Evolutionary conservation across 2,329 filamentous ascomycete genomes (phyloP).

Genomic region (Trichoderma breve): DNA sequence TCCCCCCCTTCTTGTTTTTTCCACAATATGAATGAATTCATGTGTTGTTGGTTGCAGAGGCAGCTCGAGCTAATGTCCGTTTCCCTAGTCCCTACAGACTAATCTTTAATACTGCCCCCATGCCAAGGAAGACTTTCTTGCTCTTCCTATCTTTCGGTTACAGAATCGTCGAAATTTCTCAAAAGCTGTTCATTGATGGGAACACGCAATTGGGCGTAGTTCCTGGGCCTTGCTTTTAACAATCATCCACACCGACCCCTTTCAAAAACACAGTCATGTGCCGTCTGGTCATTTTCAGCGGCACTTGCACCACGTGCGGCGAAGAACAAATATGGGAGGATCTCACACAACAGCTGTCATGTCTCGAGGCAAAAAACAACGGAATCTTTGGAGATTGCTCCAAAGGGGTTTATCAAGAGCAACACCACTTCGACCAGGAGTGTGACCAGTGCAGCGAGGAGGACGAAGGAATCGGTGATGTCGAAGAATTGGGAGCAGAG

Average conservation of each 20-base stretch:
- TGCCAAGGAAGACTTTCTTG: background rate
- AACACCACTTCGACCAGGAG: slow-evolving; percentile 49
- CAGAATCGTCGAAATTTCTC: background rate
- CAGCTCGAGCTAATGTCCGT: background rate
- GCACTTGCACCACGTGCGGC: slow-evolving; percentile 44
- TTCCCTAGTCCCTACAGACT: background rate
- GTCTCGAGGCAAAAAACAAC: slow-evolving; percentile 50
- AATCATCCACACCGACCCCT: background rate
- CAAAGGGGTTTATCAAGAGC: slow-evolving; percentile 40
- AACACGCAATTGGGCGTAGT: background rate
- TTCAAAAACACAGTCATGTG: slow-evolving; percentile 38
- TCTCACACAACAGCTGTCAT: slow-evolving; percentile 46
- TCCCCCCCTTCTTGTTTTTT: background rate
- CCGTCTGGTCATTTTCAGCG: slow-evolving; percentile 45
- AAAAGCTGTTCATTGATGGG: background rate
- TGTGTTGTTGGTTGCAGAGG: background rate
- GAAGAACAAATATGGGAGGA: slow-evolving; percentile 43
- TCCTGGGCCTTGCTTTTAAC: background rate
- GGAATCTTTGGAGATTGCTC: slow-evolving; percentile 45
- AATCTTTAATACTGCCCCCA: background rate
- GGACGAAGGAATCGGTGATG: slow-evolving; percentile 43
- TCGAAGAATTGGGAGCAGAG: slow-evolving; percentile 26
- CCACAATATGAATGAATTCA: background rate
- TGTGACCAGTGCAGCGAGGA: slow-evolving; percentile 44
- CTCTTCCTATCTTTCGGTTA: background rate